These are phyloP conservation scores for Aegilops tauschii DNA, from an alignment of 176 grass and related monocot genomes.

Conservation along the genomic window DNA sequence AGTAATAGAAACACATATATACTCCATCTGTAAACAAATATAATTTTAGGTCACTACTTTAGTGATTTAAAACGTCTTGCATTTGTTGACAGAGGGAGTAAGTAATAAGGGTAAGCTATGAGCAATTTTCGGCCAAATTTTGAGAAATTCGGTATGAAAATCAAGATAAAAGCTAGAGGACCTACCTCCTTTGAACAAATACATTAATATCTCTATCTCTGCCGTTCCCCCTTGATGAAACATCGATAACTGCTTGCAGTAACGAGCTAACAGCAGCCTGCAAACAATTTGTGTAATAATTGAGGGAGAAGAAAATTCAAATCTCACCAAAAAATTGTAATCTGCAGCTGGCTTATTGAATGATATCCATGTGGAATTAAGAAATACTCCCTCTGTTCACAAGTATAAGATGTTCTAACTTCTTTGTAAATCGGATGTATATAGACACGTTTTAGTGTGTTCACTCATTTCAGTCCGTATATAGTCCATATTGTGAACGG, in stretches of 20 bases:
- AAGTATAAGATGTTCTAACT: too few species aligned
- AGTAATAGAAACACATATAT: neutral
- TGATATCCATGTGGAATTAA: conserved; percentile 9
- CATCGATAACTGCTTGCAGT: conserved; percentile 87
- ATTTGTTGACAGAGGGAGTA: too few species aligned
- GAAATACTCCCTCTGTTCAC: neutral
- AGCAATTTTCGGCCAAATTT: neutral
- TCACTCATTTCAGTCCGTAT: too few species aligned
- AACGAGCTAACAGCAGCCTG: conserved; percentile 89
- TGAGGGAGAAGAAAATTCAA: conserved; percentile 23
- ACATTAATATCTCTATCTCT: conserved; percentile 96
- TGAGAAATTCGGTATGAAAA: neutral
- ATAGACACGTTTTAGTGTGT: too few species aligned
- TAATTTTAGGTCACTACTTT: too few species aligned
- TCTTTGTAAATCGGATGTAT: too few species aligned
- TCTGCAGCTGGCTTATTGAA: conserved; percentile 14
- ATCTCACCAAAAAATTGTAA: conserved; percentile 1
- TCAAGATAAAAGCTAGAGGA: conserved; percentile 9
- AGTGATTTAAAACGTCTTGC: too few species aligned
- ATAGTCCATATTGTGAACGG: too few species aligned
- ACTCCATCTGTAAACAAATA: too few species aligned
- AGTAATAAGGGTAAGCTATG: neutral
- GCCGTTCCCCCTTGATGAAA: conserved; percentile 75
- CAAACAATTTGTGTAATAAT: conserved; percentile 36
- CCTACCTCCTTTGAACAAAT: conserved; percentile 80